Percentiles rank a stretch among this genome's conserved stretches.
Conservation (phyloP, 495 filamentous ascomycete genomes). For the Hypoxylon rickii region DNA sequence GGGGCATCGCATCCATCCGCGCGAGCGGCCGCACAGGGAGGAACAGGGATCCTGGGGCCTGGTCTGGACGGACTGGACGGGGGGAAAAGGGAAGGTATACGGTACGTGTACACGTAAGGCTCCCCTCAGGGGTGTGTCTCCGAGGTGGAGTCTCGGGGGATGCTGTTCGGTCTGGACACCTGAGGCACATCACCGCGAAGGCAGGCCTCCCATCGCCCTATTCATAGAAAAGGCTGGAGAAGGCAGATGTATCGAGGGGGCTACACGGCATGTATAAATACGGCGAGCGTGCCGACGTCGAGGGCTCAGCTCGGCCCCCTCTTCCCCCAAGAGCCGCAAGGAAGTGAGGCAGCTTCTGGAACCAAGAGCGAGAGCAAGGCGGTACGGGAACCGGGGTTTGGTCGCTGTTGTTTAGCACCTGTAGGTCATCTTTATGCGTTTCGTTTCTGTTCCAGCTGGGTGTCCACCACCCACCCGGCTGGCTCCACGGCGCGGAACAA, state of each 20-base stretch:
- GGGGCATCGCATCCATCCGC: no score
- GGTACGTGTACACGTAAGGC: neutral
- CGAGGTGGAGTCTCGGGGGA: neutral
- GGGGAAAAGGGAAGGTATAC: slow-evolving; percentile 1
- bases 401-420: slow-evolving; percentile 1
- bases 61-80: no score
- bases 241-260: neutral
- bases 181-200: neutral
- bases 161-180: no score
- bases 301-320: no score
- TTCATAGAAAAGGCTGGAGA: slow-evolving; percentile 4
- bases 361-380: no score
- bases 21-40: no score
- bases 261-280: no score
- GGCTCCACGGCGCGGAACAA: slow-evolving; percentile 13
- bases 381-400: no score
- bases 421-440: slow-evolving; percentile 26
- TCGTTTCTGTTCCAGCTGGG: slow-evolving; percentile 25
- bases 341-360: no score
- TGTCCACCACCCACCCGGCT: slow-evolving; percentile 9
- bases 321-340: no score
- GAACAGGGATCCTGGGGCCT: neutral
- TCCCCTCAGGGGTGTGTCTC: slow-evolving; percentile 3
- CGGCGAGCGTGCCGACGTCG: no score
- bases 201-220: slow-evolving; percentile 9